Conservation (phyloP, 2,329 filamentous ascomycete genomes). For the Anthostomella pinea region DNA sequence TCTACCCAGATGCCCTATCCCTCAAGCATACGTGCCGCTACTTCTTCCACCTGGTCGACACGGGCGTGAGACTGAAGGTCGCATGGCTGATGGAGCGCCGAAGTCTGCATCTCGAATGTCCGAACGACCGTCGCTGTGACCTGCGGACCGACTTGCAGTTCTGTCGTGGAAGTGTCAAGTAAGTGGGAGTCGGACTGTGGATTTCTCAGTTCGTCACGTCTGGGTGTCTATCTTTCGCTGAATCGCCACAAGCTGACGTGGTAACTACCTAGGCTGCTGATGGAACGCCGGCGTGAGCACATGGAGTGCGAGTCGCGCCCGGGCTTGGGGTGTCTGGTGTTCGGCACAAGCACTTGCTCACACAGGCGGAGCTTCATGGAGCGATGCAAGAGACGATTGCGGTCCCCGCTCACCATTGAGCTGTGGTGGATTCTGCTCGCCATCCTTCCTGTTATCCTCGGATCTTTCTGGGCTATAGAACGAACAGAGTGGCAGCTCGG, state of each 20-base stretch:
- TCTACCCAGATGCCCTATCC: conserved; percentile 69
- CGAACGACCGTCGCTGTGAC: conserved; percentile 55
- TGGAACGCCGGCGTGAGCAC: conserved; percentile 58
- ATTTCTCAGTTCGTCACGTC: too few relatives aligned
- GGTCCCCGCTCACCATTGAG: conserved; percentile 43
- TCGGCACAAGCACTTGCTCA: conserved; percentile 46
- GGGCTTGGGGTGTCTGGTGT: conserved; percentile 54
- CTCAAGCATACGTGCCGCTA: conserved; percentile 64
- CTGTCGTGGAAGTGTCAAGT: conserved; percentile 59
- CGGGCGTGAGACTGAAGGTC: conserved; percentile 63
- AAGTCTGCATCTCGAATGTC: conserved; percentile 62
- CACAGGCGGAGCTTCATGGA: conserved; percentile 43
- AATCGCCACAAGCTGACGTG: neutral
- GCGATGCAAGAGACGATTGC: conserved; percentile 46
- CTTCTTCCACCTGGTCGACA: conserved; percentile 64
- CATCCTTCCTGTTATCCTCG: conserved; percentile 38
- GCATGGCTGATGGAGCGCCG: conserved; percentile 67
- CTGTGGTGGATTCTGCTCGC: conserved; percentile 49
- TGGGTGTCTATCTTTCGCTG: too few relatives aligned
- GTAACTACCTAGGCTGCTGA: conserved; percentile 39
- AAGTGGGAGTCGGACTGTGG: too few relatives aligned
- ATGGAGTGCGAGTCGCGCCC: conserved; percentile 58
- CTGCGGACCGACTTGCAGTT: conserved; percentile 58
- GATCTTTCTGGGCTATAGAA: conserved; percentile 22
- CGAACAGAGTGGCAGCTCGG: conserved; percentile 6